Evolutionary conservation across 106 monocot species (phyloP).

Genomic region (Dendrobium nobile): DNA sequence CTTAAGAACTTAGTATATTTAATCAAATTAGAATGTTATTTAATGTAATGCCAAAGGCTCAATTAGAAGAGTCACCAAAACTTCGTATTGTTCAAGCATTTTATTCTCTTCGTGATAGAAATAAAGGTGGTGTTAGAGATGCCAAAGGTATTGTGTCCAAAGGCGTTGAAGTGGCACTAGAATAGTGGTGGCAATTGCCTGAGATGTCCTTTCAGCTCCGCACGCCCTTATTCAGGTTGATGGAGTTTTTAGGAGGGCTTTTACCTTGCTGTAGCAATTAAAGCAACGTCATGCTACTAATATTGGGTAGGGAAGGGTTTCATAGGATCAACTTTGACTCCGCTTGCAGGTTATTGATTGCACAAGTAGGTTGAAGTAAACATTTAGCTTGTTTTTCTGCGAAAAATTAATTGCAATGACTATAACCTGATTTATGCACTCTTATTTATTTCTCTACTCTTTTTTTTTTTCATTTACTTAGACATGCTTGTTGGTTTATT

Average conservation of each 20-base stretch:
- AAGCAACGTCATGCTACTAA: background rate
- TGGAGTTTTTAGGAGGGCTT: no score
- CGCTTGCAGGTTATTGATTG: background rate
- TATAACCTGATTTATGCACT: background rate
- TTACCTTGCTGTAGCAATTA: background rate
- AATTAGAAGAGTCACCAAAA: conserved; percentile 93
- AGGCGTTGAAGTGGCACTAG: conserved; percentile 92
- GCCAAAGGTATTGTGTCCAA: conserved; percentile 76
- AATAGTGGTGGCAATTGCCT: conserved; percentile 99
- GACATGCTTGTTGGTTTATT: background rate
- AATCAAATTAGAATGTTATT: no score
- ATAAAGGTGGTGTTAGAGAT: conserved; percentile 64
- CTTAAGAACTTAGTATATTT: no score
- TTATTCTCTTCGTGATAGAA: conserved; percentile 80
- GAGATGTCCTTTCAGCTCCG: conserved; percentile 82
- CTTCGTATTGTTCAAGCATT: conserved; percentile 68
- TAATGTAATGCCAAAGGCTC: conserved; percentile 75
- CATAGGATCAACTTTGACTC: background rate
- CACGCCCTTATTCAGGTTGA: conserved; percentile 15
- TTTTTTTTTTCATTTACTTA: background rate
- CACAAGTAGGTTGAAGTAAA: background rate
- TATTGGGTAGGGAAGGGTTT: background rate
- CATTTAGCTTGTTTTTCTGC: background rate
- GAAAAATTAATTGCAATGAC: background rate
- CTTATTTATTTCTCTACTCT: background rate